These are phyloP conservation scores for Kluyveromyces nonfermentans DNA, from an alignment of 805 yeast species.

Conservation along the genomic window DNA sequence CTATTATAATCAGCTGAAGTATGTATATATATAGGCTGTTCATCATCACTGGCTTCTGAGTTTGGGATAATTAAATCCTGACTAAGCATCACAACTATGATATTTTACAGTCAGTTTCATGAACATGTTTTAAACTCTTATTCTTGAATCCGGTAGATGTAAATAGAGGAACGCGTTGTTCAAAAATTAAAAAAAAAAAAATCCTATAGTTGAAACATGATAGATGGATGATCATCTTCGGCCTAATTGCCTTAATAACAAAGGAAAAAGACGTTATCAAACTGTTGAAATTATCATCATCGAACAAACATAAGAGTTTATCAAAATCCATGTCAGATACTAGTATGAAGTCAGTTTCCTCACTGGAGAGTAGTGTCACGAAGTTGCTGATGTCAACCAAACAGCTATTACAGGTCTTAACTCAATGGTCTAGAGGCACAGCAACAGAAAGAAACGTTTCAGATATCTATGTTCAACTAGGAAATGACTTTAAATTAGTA, in stretches of 20 bases:
- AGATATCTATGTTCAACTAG: constrained; percentile 81
- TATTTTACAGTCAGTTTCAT: not conserved
- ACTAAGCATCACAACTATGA: not conserved
- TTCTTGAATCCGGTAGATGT: not conserved
- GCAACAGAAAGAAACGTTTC: constrained; percentile 80
- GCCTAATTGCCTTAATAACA: too few relatives aligned
- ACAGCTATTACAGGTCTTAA: constrained; percentile 72
- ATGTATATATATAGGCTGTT: not conserved
- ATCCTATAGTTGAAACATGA: not conserved
- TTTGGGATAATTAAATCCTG: constrained; percentile 1
- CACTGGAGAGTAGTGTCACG: constrained; percentile 73
- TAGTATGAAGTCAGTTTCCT: constrained; percentile 14
- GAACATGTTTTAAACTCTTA: not conserved
- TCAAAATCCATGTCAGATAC: not conserved
- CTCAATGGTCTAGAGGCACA: constrained; percentile 81
- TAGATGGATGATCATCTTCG: too few relatives aligned
- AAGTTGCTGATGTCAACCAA: constrained; percentile 80
- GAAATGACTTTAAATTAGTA: constrained; percentile 86
- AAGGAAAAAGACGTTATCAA: too few relatives aligned
- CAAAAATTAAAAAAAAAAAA: not conserved
- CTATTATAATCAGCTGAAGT: not conserved
- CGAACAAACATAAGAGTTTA: too few relatives aligned
- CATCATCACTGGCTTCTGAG: constrained; percentile 3
- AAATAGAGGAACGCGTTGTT: not conserved
- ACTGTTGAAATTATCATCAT: too few relatives aligned